phyloP scores from a whole-genome alignment of 306 rosid species.

The Vicia villosa region DNA sequence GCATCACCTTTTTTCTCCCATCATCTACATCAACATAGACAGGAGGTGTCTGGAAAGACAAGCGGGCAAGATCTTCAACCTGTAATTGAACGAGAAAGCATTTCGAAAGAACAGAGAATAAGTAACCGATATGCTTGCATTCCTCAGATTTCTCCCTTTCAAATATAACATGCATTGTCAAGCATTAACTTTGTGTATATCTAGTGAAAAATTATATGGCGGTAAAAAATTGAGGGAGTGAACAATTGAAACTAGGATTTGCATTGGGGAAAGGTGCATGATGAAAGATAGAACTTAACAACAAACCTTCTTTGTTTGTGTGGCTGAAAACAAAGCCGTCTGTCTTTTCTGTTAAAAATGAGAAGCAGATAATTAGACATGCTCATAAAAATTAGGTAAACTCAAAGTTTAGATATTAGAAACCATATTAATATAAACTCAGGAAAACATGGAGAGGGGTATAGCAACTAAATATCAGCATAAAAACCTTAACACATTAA shows the following conservation, averaged over 20 bases:
- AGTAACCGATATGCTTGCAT: constrained; percentile 14
- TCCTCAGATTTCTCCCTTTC: constrained; percentile 6
- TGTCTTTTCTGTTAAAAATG: constrained; percentile 77
- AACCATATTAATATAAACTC: constrained; percentile 5
- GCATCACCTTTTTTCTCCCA: constrained; percentile 73
- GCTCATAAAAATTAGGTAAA: neutral
- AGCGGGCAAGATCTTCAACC: constrained; percentile 92
- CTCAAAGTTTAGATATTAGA: constrained; percentile 9
- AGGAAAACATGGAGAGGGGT: neutral
- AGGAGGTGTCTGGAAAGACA: constrained; percentile 77
- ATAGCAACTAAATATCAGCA: constrained; percentile 17
- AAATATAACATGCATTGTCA: constrained; percentile 7
- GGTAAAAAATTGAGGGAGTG: neutral
- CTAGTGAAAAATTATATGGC: neutral
- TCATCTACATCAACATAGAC: constrained; percentile 81
- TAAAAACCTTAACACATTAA: constrained; percentile 1
- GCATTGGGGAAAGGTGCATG: constrained; percentile 2
- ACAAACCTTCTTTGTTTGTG: constrained; percentile 92
- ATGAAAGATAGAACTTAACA: neutral
- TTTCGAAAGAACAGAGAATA: constrained; percentile 1
- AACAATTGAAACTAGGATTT: constrained; percentile 4
- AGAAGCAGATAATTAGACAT: constrained; percentile 38
- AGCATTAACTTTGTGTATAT: neutral
- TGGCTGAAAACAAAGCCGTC: constrained; percentile 96
- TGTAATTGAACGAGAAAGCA: constrained; percentile 36